Base-by-base conservation (phyloP, 2,329 filamentous ascomycete species). In the Ceratocystis harringtonii region DNA sequence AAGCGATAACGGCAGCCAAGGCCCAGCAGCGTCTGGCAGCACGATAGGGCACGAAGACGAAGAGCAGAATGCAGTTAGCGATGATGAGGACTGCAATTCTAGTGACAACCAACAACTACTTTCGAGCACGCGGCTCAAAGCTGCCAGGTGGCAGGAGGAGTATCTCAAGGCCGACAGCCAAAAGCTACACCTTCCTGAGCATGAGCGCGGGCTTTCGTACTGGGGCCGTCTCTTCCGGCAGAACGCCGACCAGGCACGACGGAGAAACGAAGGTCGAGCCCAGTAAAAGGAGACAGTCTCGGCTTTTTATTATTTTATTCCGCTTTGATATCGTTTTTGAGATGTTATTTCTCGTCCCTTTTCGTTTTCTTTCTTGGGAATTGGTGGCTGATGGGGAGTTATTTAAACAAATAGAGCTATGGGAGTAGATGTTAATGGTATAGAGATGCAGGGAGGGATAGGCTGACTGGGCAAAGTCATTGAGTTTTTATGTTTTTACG, bases 151-250 rank as follows among this genome's bases (percentile, higher is more conserved):
- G 22, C 66, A 65, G 32, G 44, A 61, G 17, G 66, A 65, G 15
- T 67, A 65, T 17, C 60, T 62, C 36, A 48, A 44, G 36, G 63
- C 63, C 7, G 43, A 65, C 41, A 30, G n/a, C 10, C 50, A 22
- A 28, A 65, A 62, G 28, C n/a, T 65, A 4, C 28, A 30, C 8
- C 50, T 67, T 45, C 63, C 66, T 5, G 63, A 67, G 19, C 63
- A 67, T 36, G 66, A 67, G 41, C 63, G 66, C 8, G 66, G 66
- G 1, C 60, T 67, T 19, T 67, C 66, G 25, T 67, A 67, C 63
- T 67, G 66, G 66, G 66, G 66, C 22, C 63, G 66, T 17, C 50
- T 67, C 10, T 67, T 67, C 50, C 66, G 63, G 12, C 63, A 65
- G 48, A 67, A 67, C 43, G 57, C 63, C 5, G 50, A 65, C 15